Percentiles rank a stretch among this genome's conserved stretches.
Conservation (phyloP, 129 eudicot species). For the Escallonia herrerae region DNA sequence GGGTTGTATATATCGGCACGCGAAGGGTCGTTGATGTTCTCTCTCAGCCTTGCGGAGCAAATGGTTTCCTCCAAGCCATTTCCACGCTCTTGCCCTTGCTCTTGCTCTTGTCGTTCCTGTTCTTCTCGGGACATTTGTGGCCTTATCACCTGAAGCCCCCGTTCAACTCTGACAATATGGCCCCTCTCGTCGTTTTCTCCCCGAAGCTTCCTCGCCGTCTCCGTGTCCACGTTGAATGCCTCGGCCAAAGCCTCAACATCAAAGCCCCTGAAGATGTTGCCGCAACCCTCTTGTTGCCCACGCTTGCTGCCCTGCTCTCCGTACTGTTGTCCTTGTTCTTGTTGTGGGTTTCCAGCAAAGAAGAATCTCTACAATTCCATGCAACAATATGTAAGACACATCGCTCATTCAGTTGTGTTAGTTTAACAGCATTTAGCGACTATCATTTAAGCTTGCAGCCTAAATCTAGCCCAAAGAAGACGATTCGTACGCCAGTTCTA, state of each 20-base stretch:
- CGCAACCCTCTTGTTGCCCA: background rate
- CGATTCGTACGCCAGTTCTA: background rate
- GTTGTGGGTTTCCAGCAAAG: conserved; percentile 51
- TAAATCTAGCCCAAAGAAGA: no score
- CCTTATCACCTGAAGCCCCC: conserved; percentile 42
- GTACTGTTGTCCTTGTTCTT: conserved; percentile 8
- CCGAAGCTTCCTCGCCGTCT: conserved; percentile 44
- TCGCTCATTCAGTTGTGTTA: background rate
- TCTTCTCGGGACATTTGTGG: conserved; percentile 33
- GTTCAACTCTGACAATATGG: conserved; percentile 37
- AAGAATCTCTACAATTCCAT: conserved; percentile 45
- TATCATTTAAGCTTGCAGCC: no score
- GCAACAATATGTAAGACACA: background rate
- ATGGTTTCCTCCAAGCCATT: conserved; percentile 69
- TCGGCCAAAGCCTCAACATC: conserved; percentile 21
- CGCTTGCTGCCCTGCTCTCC: conserved; percentile 1
- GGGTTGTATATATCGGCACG: conserved; percentile 69
- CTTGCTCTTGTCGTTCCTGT: conserved; percentile 9
- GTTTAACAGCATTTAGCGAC: no score
- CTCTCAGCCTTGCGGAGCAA: conserved; percentile 37
- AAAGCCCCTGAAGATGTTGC: conserved; percentile 35
- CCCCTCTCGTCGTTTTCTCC: conserved; percentile 53
- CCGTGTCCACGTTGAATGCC: conserved; percentile 38
- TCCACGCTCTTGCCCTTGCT: background rate
- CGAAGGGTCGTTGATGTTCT: conserved; percentile 44